Conservation (phyloP, 148 eudicot genomes). For the Tetragonia tetragonoides region DNA sequence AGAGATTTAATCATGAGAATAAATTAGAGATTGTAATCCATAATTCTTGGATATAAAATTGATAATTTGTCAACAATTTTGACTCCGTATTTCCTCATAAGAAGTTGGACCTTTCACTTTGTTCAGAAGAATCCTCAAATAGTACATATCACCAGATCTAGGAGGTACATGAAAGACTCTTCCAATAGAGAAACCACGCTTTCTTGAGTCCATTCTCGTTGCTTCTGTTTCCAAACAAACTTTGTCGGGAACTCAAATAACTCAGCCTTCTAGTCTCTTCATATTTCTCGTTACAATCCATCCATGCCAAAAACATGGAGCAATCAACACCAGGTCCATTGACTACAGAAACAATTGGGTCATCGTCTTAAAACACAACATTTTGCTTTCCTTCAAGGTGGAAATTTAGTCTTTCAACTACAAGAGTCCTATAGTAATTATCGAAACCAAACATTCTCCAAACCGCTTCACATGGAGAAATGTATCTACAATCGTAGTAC, state of each 20-base stretch:
- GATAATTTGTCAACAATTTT: too few relatives aligned
- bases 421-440: slow-evolving; percentile 8
- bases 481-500: too few relatives aligned
- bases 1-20: too few relatives aligned
- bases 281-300: slow-evolving; percentile 6
- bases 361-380: slow-evolving; percentile 6
- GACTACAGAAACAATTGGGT: not conserved
- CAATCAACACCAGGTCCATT: not conserved
- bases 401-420: slow-evolving; percentile 13
- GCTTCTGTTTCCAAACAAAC: slow-evolving; percentile 1
- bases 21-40: too few relatives aligned
- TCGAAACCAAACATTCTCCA: slow-evolving; percentile 21
- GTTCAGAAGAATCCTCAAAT: not conserved
- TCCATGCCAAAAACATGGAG: slow-evolving; percentile 12
- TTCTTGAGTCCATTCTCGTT: not conserved
- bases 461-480: slow-evolving; percentile 14
- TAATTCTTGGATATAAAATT: too few relatives aligned
- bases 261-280: not conserved
- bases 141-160: not conserved
- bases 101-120: not conserved
- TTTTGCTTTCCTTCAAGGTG: slow-evolving; percentile 8
- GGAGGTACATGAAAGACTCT: not conserved
- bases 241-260: slow-evolving; percentile 21
- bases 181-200: not conserved
- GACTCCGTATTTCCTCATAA: not conserved